These are phyloP conservation scores for Aschersonia sp. DNA, from an alignment of 2,329 filamentous ascomycete genomes.

Conservation along the genomic window DNA sequence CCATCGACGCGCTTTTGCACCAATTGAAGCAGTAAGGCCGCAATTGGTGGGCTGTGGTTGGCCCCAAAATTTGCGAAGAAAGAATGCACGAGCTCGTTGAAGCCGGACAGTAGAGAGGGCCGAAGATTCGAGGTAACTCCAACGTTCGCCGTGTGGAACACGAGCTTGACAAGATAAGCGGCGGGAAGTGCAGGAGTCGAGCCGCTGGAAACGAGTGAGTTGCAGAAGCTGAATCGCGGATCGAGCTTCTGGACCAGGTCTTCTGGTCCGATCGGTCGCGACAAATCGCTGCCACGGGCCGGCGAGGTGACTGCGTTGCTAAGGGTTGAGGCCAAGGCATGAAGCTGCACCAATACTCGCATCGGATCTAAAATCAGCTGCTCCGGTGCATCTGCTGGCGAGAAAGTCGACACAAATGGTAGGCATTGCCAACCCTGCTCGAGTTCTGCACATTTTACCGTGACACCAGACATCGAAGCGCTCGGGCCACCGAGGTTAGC, in stretches of 20 bases:
- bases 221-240: slow-evolving; percentile 21
- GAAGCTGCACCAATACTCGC: slow-evolving; percentile 2
- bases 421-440: no score
- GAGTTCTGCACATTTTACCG: no score
- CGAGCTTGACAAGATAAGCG: slow-evolving; percentile 20
- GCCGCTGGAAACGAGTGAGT: slow-evolving; percentile 20
- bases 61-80: slow-evolving; percentile 17
- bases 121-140: slow-evolving; percentile 16
- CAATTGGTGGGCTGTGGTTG: slow-evolving; percentile 18
- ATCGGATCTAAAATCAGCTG: slow-evolving; percentile 2
- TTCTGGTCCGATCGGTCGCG: slow-evolving; percentile 8
- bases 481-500: not conserved
- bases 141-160: slow-evolving; percentile 22
- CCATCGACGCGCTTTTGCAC: slow-evolving; percentile 15
- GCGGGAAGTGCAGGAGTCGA: slow-evolving; percentile 19
- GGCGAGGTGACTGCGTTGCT: not conserved
- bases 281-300: not conserved
- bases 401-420: not conserved
- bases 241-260: slow-evolving; percentile 18
- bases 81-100: slow-evolving; percentile 20
- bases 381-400: not conserved
- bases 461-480: no score
- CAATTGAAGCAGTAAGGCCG: slow-evolving; percentile 18
- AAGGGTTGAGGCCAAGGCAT: not conserved
- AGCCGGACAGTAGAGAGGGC: slow-evolving; percentile 19